Evolutionary conservation across 768 basidiomycete species (phyloP).

Genomic region (Omphalotus guepiniiformis): DNA sequence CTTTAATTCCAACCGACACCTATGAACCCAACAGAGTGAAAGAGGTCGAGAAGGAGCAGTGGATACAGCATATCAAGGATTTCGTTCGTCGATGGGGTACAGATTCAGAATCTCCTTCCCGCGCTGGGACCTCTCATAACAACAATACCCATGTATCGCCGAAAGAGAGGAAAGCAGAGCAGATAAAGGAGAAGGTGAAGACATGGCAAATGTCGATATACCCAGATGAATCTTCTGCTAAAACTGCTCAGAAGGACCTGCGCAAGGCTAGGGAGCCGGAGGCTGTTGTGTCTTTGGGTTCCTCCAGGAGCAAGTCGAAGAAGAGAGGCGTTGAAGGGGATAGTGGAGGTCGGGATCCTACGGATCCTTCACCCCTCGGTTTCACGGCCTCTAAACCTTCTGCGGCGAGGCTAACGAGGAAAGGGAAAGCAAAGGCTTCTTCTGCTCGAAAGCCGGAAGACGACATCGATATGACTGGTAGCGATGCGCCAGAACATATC

Average conservation of each 20-base stretch:
- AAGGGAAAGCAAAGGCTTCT: neutral
- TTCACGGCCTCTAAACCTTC: neutral
- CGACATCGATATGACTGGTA: too few species aligned
- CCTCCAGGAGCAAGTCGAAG: conserved; percentile 1
- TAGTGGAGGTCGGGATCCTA: too few species aligned
- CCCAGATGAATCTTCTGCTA: too few species aligned
- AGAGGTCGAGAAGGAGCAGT: conserved; percentile 2
- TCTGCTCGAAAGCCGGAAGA: neutral
- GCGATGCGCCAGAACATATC: too few species aligned
- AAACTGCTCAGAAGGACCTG: neutral
- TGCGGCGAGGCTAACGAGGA: neutral
- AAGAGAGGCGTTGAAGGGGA: too few species aligned
- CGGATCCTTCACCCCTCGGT: neutral
- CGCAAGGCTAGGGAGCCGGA: neutral
- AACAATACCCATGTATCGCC: too few species aligned
- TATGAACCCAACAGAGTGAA: neutral
- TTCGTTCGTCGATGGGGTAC: neutral
- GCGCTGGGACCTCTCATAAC: neutral
- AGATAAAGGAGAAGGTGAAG: neutral
- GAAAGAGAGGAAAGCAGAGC: neutral
- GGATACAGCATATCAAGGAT: neutral
- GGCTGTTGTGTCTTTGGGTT: neutral
- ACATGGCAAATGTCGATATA: conserved; percentile 7
- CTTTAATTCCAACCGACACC: neutral
- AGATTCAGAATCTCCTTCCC: too few species aligned